A percentile compares a stretch with the other conserved stretches of the same genome.
Evolutionary conservation across 306 rosid species (phyloP).

Genomic region (Lithocarpus polystachyus): DNA sequence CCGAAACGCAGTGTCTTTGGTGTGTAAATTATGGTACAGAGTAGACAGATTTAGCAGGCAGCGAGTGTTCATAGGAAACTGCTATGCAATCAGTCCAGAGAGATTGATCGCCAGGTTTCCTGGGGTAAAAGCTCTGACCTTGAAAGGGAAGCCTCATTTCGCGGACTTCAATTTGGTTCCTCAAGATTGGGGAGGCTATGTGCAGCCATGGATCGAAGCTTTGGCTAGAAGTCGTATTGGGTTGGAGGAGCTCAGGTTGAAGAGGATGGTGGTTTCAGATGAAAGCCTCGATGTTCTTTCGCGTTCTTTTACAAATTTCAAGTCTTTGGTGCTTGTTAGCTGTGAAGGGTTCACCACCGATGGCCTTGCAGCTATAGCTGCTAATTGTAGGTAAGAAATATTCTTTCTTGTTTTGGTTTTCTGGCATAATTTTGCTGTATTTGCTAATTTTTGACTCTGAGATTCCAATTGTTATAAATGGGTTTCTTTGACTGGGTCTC

Average conservation of each 20-base stretch:
- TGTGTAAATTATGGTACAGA: conserved; percentile 83
- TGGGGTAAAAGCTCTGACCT: conserved; percentile 56
- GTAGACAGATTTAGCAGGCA: conserved; percentile 67
- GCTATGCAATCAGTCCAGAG: conserved; percentile 79
- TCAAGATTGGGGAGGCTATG: conserved; percentile 76
- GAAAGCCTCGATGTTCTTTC: conserved; percentile 83
- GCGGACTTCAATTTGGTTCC: conserved; percentile 97
- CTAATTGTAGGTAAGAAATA: conserved; percentile 78
- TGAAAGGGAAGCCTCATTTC: conserved; percentile 96
- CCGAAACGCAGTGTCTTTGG: conserved; percentile 79
- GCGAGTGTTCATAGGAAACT: conserved; percentile 80
- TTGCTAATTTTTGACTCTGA: neutral
- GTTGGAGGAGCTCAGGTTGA: conserved; percentile 79
- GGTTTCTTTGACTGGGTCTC: neutral
- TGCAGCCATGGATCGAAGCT: conserved; percentile 79
- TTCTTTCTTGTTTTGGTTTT: neutral
- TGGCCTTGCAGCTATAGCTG: conserved; percentile 87
- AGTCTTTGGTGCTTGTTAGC: conserved; percentile 77
- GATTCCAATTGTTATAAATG: neutral
- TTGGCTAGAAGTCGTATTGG: conserved; percentile 45
- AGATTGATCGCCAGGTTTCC: conserved; percentile 72
- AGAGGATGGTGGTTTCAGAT: conserved; percentile 90
- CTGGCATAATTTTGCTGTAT: neutral
- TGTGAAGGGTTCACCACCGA: conserved; percentile 93
- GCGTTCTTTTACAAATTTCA: conserved; percentile 64